phyloP scores from a whole-genome alignment of 306 rosid genomes.

The Abrus pulchellus region DNA sequence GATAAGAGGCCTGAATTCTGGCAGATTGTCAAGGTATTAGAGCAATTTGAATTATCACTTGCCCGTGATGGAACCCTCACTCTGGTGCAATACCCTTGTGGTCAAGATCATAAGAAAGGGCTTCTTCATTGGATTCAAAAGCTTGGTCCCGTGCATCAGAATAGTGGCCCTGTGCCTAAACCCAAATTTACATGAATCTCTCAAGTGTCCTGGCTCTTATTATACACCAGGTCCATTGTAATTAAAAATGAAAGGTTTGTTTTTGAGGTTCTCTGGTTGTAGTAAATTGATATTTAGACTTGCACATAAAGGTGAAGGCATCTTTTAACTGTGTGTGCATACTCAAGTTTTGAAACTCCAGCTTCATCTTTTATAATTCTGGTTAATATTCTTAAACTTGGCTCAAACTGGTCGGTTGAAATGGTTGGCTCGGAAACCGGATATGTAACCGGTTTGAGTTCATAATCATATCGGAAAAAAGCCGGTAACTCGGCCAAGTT shows the following conservation, averaged over 20 bases:
- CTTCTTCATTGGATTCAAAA: constrained; percentile 90
- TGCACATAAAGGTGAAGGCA: constrained; percentile 52
- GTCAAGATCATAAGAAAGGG: constrained; percentile 88
- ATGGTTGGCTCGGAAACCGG: too few species aligned
- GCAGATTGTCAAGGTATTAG: constrained; percentile 91
- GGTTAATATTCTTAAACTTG: not conserved
- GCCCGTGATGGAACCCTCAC: constrained; percentile 72
- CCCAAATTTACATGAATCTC: constrained; percentile 79
- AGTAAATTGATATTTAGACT: constrained; percentile 56
- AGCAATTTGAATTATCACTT: constrained; percentile 79
- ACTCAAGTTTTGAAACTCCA: constrained; percentile 33
- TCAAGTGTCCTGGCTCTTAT: constrained; percentile 61
- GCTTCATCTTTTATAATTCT: constrained; percentile 19
- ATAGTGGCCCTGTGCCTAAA: constrained; percentile 66
- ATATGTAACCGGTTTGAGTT: too few species aligned
- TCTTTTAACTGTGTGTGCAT: constrained; percentile 32
- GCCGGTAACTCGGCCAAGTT: too few species aligned
- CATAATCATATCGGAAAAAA: too few species aligned
- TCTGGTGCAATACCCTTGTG: constrained; percentile 55
- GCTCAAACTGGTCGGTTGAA: too few species aligned
- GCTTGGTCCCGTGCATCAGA: constrained; percentile 76
- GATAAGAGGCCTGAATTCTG: constrained; percentile 92
- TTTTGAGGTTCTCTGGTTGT: constrained; percentile 56
- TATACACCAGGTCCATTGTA: constrained; percentile 69
- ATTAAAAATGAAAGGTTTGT: constrained; percentile 62